Evolutionary conservation across 352 stramenopile species (phyloP).

Genomic region (Globisporangium rhizosaccharum): DNA sequence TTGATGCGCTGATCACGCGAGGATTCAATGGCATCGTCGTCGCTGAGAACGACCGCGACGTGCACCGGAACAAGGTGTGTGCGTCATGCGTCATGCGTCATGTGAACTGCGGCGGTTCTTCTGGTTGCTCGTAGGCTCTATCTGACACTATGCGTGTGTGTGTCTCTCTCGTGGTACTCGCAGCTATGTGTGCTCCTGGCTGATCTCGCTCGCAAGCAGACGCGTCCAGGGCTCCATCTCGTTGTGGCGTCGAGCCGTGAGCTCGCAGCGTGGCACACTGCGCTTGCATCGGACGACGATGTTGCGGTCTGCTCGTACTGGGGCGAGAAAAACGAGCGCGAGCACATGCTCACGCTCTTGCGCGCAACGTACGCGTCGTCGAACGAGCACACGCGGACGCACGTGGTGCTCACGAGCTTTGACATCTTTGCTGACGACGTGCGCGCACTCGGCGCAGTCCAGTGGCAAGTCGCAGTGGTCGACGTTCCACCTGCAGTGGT

Average conservation of each 20-base stretch:
- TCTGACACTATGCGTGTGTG: not conserved
- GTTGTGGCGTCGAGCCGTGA: slow-evolving; percentile 35
- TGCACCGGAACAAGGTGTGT: slow-evolving; percentile 10
- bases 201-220: slow-evolving; percentile 22
- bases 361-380: slow-evolving; percentile 18
- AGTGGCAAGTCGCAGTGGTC: slow-evolving; percentile 43
- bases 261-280: slow-evolving; percentile 33
- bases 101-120: slow-evolving; percentile 4
- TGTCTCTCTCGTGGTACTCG: not conserved
- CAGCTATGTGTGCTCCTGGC: slow-evolving; percentile 28
- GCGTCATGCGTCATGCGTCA: not conserved
- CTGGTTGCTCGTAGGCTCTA: not conserved
- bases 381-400: slow-evolving; percentile 17
- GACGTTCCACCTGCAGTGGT: slow-evolving; percentile 26
- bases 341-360: slow-evolving; percentile 29
- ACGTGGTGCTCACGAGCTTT: slow-evolving; percentile 56
- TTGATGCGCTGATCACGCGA: slow-evolving; percentile 16
- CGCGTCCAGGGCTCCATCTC: slow-evolving; percentile 31
- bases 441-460: slow-evolving; percentile 26
- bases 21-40: slow-evolving; percentile 28
- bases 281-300: slow-evolving; percentile 18
- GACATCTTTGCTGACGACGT: slow-evolving; percentile 54
- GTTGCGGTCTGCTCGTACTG: slow-evolving; percentile 50
- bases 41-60: slow-evolving; percentile 6
- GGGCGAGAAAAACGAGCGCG: slow-evolving; percentile 35